These are phyloP conservation scores for Diutina rugosa DNA, from an alignment of 1,139 yeast genomes.

Conservation along the genomic window DNA sequence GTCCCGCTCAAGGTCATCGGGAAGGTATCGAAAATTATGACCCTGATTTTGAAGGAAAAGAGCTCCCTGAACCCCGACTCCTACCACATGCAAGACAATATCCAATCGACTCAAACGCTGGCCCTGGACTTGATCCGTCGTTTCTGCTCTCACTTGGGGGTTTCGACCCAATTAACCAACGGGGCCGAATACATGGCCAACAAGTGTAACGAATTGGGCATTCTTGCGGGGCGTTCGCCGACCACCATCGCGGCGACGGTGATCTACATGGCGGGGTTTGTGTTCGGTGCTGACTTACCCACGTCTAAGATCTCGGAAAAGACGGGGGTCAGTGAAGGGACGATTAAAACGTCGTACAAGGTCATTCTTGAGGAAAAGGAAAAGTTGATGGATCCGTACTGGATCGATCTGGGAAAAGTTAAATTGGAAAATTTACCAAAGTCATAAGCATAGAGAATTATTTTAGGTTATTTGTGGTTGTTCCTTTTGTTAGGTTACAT, in stretches of 20 bases:
- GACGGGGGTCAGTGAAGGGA: slow-evolving; percentile 97
- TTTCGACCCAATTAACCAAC: slow-evolving; percentile 72
- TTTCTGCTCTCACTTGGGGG: slow-evolving; percentile 90
- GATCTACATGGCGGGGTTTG: slow-evolving; percentile 79
- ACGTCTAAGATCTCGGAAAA: slow-evolving; percentile 82
- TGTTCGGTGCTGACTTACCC: slow-evolving; percentile 59
- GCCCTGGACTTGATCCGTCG: slow-evolving; percentile 94
- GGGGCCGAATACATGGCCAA: slow-evolving; percentile 92
- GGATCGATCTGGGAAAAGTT: slow-evolving; percentile 65
- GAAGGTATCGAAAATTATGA: slow-evolving; percentile 72
- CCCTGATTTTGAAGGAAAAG: slow-evolving; percentile 60
- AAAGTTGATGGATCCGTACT: slow-evolving; percentile 63
- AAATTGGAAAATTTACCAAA: slow-evolving; percentile 25
- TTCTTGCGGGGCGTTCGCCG: slow-evolving; percentile 93
- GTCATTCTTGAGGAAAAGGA: slow-evolving; percentile 66
- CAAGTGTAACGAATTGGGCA: slow-evolving; percentile 81
- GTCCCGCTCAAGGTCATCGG: slow-evolving; percentile 95
- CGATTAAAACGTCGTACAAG: slow-evolving; percentile 86
- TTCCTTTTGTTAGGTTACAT: background rate
- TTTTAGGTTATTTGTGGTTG: background rate
- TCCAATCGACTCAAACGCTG: slow-evolving; percentile 77
- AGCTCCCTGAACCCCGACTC: slow-evolving; percentile 32
- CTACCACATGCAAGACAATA: slow-evolving; percentile 36
- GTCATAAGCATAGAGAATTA: background rate
- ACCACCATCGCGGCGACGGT: slow-evolving; percentile 97